Base-by-base conservation (phyloP, 2,329 filamentous ascomycete species). In the Pseudopyricularia javanii region DNA sequence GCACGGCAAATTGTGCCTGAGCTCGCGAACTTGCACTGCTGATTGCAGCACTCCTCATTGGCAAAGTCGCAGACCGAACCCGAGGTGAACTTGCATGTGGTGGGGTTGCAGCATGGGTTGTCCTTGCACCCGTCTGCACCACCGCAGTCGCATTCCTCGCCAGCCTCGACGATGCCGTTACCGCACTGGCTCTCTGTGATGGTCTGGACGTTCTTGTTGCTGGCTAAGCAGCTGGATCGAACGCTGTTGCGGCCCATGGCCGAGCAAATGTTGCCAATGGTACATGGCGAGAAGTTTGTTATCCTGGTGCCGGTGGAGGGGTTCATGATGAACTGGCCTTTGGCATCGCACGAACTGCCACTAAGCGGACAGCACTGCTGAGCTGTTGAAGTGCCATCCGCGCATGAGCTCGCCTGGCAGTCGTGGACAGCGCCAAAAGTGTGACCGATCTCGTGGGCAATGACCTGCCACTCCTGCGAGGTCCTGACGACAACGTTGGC, bases 341-440 rank as follows among this genome's bases (percentile, higher is more conserved):
- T 72, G 22, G 93, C 93, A 66, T 94, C 75, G 66, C 93, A 98
- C 0, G 71, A 75, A 43, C 56, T 66, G 8, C 71, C 62, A 59
- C 75, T 86, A 7, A 95, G 73, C 0, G 91, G 93, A 61, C 93
- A 98, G 67, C 93, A 98, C 60, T 77, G 69, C 59, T 75, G 75
- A 53, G 64, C 68, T 9, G 66, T 64, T 7, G 66, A 66, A 35
- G 80, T 79, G 20, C 79, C 74, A 55, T 88, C 76, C 7, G 63
- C 61, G 64, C 91, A 97, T 2, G 85, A 78, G n/a, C 68, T 56
- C 0, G 72, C 64, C 3, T 81, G 86, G 68, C 93, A 98, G 68
- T 98, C 93, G 68, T 98, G 93, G 9, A 96, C 89, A 5, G 91
- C 93, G 47, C 91, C 91, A 66, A 95, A 97, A 0, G 90, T 97